These are phyloP conservation scores for Oropetium thomaeum DNA, from an alignment of 176 grass and related monocot species.

Conservation along the genomic window DNA sequence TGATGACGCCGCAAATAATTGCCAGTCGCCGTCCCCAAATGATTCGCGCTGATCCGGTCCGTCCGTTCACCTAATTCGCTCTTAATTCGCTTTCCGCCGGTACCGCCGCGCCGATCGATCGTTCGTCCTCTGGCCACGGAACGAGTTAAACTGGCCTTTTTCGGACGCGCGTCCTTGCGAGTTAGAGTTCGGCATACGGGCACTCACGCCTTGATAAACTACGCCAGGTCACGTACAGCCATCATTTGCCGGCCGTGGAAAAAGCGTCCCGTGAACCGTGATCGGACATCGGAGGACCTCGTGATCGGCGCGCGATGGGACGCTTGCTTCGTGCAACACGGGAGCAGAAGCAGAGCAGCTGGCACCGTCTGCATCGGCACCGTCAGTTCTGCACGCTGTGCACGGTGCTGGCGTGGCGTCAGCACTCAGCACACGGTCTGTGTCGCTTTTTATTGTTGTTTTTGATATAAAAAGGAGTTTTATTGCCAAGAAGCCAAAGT, in stretches of 20 bases:
- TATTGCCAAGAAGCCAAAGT: no score
- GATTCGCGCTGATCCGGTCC: slow-evolving; percentile 1
- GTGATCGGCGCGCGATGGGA: neutral
- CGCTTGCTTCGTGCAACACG: neutral
- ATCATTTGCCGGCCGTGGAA: slow-evolving; percentile 32
- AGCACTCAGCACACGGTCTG: no score
- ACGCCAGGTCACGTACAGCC: neutral
- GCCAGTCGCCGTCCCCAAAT: slow-evolving; percentile 25
- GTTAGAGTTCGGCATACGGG: slow-evolving; percentile 24
- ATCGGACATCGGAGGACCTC: neutral
- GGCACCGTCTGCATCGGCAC: neutral
- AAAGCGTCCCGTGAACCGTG: no score
- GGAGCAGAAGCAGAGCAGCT: neutral
- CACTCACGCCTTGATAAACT: neutral
- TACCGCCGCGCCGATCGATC: neutral
- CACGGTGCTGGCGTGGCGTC: neutral
- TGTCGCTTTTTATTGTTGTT: neutral
- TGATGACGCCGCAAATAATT: neutral
- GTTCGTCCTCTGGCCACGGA: neutral
- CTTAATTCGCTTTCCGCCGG: slow-evolving; percentile 15
- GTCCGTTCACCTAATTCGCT: neutral
- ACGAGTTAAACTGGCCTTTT: neutral
- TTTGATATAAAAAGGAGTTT: no score
- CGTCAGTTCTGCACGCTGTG: neutral
- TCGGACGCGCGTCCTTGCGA: neutral